A percentile compares a stretch with the other conserved stretches of the same genome.
These are phyloP conservation scores for Xylaria bambusicola DNA, from an alignment of 495 filamentous ascomycete species.

Conservation along the genomic window DNA sequence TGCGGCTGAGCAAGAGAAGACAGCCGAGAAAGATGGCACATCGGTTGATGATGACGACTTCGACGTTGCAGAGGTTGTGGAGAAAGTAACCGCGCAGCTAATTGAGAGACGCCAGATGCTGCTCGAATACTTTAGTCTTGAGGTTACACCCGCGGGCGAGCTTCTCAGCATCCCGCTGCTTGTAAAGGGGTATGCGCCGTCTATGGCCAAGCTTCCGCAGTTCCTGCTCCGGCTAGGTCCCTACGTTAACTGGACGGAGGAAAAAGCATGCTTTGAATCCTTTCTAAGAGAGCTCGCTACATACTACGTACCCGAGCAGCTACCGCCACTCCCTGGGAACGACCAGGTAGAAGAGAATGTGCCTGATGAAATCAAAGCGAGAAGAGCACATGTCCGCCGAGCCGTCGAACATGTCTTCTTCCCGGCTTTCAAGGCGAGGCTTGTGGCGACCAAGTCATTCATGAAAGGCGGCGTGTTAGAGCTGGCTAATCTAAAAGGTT, in stretches of 20 bases:
- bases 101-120: conserved; percentile 83
- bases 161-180: conserved; percentile 79
- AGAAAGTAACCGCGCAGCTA: conserved; percentile 60
- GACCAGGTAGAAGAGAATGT: conserved; percentile 43
- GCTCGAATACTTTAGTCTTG: conserved; percentile 85
- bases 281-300: conserved; percentile 86
- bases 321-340: conserved; percentile 58
- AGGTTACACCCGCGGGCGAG: conserved; percentile 77
- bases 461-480: conserved; percentile 77
- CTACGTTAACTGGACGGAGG: conserved; percentile 80
- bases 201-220: conserved; percentile 79
- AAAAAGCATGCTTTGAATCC: conserved; percentile 82
- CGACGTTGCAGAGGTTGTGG: conserved; percentile 66
- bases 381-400: conserved; percentile 60
- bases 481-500: conserved; percentile 88
- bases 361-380: conserved; percentile 54
- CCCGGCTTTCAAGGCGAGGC: conserved; percentile 75
- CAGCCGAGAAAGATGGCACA: conserved; percentile 20
- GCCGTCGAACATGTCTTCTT: conserved; percentile 74
- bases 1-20: conserved; percentile 69
- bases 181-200: conserved; percentile 84
- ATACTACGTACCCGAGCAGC: conserved; percentile 87
- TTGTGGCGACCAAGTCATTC: conserved; percentile 81
- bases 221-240: conserved; percentile 90
- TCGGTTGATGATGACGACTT: conserved; percentile 50